These are phyloP conservation scores for Chytriomyces sp. DNA, from an alignment of 192 early-diverging fungal genomes.

Conservation along the genomic window DNA sequence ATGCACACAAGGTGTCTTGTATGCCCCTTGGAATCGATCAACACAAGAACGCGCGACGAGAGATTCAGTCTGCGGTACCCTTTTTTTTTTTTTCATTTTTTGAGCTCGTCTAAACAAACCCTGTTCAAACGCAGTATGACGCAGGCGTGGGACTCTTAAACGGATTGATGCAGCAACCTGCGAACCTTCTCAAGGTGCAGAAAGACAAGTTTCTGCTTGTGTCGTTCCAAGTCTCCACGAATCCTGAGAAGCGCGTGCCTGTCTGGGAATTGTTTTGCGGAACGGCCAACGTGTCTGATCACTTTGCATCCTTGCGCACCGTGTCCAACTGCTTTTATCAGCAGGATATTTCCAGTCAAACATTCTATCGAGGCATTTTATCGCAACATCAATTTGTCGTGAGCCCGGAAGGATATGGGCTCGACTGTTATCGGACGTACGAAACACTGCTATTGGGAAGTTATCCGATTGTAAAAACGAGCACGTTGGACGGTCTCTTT, in stretches of 20 bases:
- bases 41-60: neutral
- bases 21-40: neutral
- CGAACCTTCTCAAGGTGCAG: neutral
- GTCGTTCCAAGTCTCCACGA: neutral
- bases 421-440: conserved; percentile 25
- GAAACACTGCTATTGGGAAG: too few species aligned
- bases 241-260: neutral
- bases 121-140: too few species aligned
- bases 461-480: conserved; percentile 4
- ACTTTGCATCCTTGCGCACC: neutral
- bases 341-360: neutral
- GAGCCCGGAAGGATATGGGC: neutral
- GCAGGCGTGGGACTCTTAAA: neutral
- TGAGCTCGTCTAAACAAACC: too few species aligned
- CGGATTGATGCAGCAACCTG: neutral
- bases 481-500: neutral
- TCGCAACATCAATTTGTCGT: neutral
- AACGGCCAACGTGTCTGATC: neutral
- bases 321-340: neutral
- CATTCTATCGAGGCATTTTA: neutral
- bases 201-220: neutral
- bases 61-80: neutral
- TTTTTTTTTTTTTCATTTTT: too few species aligned
- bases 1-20: neutral
- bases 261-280: conserved; percentile 1